phyloP scores from a whole-genome alignment of 768 basidiomycete genomes.

The Macrolepiota fuliginosa region DNA sequence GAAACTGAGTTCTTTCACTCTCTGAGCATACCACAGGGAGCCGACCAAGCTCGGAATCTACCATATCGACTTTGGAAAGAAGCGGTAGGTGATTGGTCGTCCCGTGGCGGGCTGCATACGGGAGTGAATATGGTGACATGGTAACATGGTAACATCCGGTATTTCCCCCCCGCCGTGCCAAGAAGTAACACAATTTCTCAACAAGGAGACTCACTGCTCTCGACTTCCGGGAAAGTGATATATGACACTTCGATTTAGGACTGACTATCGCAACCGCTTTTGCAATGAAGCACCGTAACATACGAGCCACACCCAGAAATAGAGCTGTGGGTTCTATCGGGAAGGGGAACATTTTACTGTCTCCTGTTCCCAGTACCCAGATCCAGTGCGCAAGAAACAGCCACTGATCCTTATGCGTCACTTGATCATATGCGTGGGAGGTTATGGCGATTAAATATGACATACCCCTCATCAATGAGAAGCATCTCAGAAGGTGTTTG shows the following conservation, averaged over 20 bases:
- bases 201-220: background rate
- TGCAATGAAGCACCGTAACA: background rate
- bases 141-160: background rate
- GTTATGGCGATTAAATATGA: background rate
- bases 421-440: background rate
- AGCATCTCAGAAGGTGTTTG: background rate
- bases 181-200: background rate
- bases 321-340: background rate
- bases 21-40: background rate
- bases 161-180: background rate
- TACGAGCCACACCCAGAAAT: background rate
- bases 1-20: background rate
- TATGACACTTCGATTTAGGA: background rate
- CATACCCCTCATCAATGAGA: constrained; percentile 5
- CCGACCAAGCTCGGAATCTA: background rate
- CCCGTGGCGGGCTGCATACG: background rate
- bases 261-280: background rate
- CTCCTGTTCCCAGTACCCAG: background rate
- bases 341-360: background rate
- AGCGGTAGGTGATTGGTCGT: background rate
- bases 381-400: background rate
- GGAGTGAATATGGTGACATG: background rate
- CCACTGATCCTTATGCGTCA: background rate
- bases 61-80: background rate
- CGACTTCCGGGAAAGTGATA: background rate